A percentile compares a stretch with the other conserved stretches of the same genome.
phyloP scores from a whole-genome alignment of 1,284 basidiomycete species.

The Rhodotorula sp. region DNA sequence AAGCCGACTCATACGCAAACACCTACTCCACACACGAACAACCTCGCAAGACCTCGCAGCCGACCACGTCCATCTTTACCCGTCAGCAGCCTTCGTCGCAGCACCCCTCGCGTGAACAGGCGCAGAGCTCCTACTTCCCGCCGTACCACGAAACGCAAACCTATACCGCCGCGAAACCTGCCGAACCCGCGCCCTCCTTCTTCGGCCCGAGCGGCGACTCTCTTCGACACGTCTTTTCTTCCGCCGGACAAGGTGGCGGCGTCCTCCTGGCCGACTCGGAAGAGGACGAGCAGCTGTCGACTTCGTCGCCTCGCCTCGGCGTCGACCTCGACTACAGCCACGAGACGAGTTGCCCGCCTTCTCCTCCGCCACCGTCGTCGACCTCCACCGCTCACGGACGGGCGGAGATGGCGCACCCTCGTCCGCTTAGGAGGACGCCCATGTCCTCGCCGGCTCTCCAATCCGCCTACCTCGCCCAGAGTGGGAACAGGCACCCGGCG shows the following conservation, averaged over 20 bases:
- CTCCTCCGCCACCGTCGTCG: not conserved
- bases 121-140: not conserved
- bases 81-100: no score
- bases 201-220: no score
- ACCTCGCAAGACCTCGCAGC: not conserved
- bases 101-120: not conserved
- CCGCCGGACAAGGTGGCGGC: no score
- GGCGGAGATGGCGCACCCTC: not conserved
- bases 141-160: not conserved
- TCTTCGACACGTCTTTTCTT: no score
- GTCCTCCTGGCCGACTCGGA: not conserved
- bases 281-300: not conserved
- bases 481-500: not conserved
- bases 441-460: slow-evolving; percentile 14
- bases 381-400: no score
- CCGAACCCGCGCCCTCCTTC: not conserved
- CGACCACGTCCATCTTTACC: not conserved
- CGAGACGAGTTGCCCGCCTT: not conserved
- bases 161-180: not conserved
- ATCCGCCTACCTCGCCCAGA: slow-evolving; percentile 4
- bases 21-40: not conserved
- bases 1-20: not conserved
- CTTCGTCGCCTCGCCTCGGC: not conserved
- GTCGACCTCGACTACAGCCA: not conserved
- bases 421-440: not conserved